Conservation (phyloP, 352 stramenopile species). For the Pythium apleroticum region DNA sequence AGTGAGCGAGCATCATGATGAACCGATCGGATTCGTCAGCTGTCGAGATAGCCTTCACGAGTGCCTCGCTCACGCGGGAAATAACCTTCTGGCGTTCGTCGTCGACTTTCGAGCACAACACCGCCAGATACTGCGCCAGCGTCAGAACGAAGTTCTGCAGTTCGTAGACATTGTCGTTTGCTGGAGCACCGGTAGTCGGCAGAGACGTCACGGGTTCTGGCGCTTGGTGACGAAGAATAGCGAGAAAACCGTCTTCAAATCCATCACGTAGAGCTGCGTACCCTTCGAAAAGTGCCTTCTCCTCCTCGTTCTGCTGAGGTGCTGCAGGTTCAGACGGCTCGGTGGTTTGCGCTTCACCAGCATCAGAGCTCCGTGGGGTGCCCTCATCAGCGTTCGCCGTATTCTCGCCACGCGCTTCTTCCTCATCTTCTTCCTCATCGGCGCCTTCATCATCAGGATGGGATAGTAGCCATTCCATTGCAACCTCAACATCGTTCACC, state of each 20-base stretch:
- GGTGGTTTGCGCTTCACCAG: not conserved
- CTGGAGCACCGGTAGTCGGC: not conserved
- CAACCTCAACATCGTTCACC: constrained; percentile 93
- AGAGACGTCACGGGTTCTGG: not conserved
- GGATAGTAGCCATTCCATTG: constrained; percentile 95
- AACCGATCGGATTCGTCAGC: constrained; percentile 30
- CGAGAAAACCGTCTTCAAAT: constrained; percentile 71
- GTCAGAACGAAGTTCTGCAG: constrained; percentile 54
- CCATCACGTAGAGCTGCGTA: constrained; percentile 53
- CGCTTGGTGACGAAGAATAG: constrained; percentile 52
- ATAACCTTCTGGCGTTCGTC: constrained; percentile 60
- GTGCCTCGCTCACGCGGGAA: constrained; percentile 42
- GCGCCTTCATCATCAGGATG: constrained; percentile 70
- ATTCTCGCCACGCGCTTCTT: constrained; percentile 5
- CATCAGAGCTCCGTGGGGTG: not conserved
- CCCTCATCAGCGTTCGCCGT: not conserved
- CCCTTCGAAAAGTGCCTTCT: constrained; percentile 45
- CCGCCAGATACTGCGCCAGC: constrained; percentile 69
- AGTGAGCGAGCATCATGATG: constrained; percentile 57
- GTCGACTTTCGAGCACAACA: constrained; percentile 53
- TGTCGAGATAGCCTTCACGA: constrained; percentile 43
- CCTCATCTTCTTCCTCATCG: constrained; percentile 31
- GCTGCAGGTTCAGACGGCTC: constrained; percentile 1
- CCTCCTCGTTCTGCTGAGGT: constrained; percentile 37
- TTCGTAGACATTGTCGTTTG: constrained; percentile 26